Evolutionary conservation across 2,329 filamentous ascomycete species (phyloP).

Genomic region (Monilinia aucupariae): DNA sequence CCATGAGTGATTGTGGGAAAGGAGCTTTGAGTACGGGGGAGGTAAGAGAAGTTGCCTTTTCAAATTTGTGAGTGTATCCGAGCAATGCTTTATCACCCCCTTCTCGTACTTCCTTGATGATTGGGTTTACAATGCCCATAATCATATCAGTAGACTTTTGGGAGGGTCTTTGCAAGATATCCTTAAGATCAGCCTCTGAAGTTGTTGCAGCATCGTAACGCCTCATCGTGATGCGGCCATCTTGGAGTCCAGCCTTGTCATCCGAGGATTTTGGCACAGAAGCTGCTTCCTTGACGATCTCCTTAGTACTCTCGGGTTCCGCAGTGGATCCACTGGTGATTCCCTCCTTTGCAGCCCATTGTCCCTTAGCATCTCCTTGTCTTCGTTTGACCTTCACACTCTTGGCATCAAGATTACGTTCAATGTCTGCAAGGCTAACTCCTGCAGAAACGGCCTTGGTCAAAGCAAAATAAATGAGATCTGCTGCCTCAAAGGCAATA

Average conservation of each 20-base stretch:
- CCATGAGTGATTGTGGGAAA: slow-evolving; percentile 81
- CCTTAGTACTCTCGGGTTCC: slow-evolving; percentile 33
- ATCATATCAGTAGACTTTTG: slow-evolving; percentile 94
- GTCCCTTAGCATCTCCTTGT: slow-evolving; percentile 88
- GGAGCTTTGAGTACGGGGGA: slow-evolving; percentile 87
- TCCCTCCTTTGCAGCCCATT: slow-evolving; percentile 80
- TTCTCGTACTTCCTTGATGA: slow-evolving; percentile 78
- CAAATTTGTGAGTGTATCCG: slow-evolving; percentile 95
- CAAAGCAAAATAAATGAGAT: slow-evolving; percentile 91
- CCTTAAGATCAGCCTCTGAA: slow-evolving; percentile 58
- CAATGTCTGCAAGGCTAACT: slow-evolving; percentile 81
- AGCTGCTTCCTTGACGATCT: slow-evolving; percentile 42
- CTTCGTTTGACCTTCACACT: slow-evolving; percentile 91
- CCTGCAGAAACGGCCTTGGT: slow-evolving; percentile 83
- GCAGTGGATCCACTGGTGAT: slow-evolving; percentile 41
- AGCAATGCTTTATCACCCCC: slow-evolving; percentile 84
- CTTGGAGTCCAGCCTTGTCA: slow-evolving; percentile 44
- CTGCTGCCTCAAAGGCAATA: slow-evolving; percentile 88
- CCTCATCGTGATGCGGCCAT: slow-evolving; percentile 73
- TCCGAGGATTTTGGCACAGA: slow-evolving; percentile 47
- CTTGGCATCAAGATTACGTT: slow-evolving; percentile 89
- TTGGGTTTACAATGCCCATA: slow-evolving; percentile 82
- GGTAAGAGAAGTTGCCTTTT: slow-evolving; percentile 86
- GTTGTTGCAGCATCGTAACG: slow-evolving; percentile 65
- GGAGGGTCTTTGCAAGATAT: slow-evolving; percentile 79